Base-by-base conservation (phyloP, 2,329 filamentous ascomycete genomes). In the Claviceps paspali region DNA sequence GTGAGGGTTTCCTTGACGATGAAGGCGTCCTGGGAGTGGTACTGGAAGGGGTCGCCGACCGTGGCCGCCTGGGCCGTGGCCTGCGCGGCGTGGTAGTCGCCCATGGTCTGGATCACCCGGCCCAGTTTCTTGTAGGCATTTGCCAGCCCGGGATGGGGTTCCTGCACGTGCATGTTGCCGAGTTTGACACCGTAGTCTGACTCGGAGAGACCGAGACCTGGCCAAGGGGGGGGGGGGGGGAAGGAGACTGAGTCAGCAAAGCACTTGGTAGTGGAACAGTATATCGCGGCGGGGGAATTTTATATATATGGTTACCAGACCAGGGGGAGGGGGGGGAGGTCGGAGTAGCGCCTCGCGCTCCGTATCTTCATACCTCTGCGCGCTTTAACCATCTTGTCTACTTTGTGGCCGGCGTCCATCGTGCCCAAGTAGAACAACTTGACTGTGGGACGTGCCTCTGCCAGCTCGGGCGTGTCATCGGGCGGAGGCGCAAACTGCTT, bases 401-500 rank as follows among this genome's bases (percentile, higher is more conserved):
- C 76, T 61, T 95, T 96, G 60, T 98, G 91, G 30, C 86, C 85
- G n/a, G 85, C 77, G 54, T 96, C 91, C 85, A 98, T 93, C 6
- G 85, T 80, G 15, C 84, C 85, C 17, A 98, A 67, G 53, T 98
- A 98, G 56, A 98, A 96, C 33, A 87, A 71, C 64, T 98, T 98
- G 27, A 96, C 91, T 30, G 85, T 69, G 1, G 91, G 91, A 37
- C 91, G 75, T 15, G 87, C 86, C 49, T 91, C 80, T 45, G 88
- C 79, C 38, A 98, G 68, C 63, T 98, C 91, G 8, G 88, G 87
- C 1, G 91, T 96, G 57, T 98, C 91, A 59, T 98, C 91, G 10
- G 91, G 87, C 1, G 91, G 91, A 23, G 91, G 91, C 27, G 91
- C 88, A 60, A 98, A 98, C 58, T 98, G 91, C 68, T 98, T 98